A percentile compares a stretch with the other conserved stretches of the same genome.
Evolutionary conservation across 164 flowering plant genomes (phyloP).

Genomic region (Malania oleifera): DNA sequence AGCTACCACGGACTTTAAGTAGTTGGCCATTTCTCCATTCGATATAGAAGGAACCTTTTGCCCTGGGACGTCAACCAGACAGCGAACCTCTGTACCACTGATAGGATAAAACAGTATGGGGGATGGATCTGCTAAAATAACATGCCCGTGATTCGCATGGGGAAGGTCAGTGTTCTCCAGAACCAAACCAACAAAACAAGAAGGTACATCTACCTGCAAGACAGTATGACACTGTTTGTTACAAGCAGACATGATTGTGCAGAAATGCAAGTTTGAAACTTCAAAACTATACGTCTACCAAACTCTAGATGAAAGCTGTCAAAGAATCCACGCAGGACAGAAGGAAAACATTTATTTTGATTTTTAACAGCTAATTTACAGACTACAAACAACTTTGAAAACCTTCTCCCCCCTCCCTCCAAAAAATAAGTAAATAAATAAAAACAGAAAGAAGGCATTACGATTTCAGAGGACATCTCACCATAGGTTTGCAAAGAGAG

Average conservation of each 20-base stretch:
- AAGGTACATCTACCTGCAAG: conserved; percentile 80
- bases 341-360: neutral
- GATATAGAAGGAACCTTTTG: conserved; percentile 86
- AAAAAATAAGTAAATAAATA: no score
- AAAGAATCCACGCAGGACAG: neutral
- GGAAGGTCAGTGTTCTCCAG: conserved; percentile 88
- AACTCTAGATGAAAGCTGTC: neutral
- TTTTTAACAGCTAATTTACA: neutral
- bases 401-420: no score
- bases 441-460: no score
- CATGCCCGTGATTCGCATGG: conserved; percentile 85
- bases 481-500: conserved; percentile 80
- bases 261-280: neutral
- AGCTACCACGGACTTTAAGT: conserved; percentile 75
- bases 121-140: conserved; percentile 78
- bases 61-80: conserved; percentile 95
- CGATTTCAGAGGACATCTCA: conserved; percentile 21
- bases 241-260: neutral
- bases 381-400: no score
- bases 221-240: neutral
- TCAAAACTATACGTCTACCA: neutral
- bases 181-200: conserved; percentile 85
- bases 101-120: conserved; percentile 89
- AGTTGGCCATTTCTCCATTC: conserved; percentile 82
- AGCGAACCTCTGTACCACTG: conserved; percentile 81